Evolutionary conservation across 176 grass and related monocot genomes (phyloP).

Genomic region (Oryza rufipogon): DNA sequence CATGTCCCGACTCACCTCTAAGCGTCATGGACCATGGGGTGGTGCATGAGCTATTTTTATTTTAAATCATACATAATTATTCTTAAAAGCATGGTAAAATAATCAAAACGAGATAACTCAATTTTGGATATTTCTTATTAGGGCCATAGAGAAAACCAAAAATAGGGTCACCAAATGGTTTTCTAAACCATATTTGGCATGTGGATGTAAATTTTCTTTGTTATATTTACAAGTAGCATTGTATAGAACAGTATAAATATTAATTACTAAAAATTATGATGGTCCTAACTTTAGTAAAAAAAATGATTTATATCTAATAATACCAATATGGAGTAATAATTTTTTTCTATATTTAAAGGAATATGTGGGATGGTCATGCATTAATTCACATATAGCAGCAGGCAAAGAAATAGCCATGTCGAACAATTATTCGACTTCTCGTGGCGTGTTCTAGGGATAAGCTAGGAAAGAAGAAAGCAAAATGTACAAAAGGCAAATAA

Average conservation of each 20-base stretch:
- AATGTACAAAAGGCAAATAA: slow-evolving; percentile 3
- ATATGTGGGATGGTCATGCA: not conserved
- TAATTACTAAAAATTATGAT: not conserved
- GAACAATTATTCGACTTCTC: not conserved
- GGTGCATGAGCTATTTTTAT: not conserved
- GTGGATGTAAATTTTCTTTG: not conserved
- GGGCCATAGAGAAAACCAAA: not conserved
- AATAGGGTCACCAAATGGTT: not conserved
- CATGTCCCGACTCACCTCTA: too few relatives aligned
- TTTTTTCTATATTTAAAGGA: not conserved
- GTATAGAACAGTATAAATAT: not conserved
- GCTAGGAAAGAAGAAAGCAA: not conserved
- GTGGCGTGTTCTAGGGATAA: not conserved
- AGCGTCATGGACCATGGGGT: not conserved
- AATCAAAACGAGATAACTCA: not conserved
- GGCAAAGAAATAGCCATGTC: not conserved
- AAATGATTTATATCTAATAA: not conserved
- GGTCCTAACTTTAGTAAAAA: not conserved
- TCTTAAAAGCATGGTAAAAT: not conserved
- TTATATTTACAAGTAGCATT: not conserved
- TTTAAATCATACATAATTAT: not conserved
- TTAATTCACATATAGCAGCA: not conserved
- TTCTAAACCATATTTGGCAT: not conserved
- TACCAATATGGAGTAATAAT: not conserved
- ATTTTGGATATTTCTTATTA: not conserved